These are phyloP conservation scores for Lachancea lanzarotensis DNA, from an alignment of 805 yeast species.

Conservation along the genomic window DNA sequence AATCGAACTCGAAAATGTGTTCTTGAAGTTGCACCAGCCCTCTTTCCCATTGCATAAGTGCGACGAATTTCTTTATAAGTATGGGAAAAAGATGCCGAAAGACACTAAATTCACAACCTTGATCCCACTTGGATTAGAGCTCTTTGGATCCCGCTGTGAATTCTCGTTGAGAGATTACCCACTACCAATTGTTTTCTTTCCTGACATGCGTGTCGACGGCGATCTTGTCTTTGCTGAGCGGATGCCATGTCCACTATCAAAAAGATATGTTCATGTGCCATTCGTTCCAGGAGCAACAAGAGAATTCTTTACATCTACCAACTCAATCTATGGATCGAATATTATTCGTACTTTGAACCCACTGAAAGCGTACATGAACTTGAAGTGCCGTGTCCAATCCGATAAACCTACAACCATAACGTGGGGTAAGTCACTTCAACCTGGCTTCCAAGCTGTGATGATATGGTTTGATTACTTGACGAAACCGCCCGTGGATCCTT, in stretches of 20 bases:
- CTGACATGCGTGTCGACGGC: conserved; percentile 35
- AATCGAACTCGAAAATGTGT: conserved; percentile 20
- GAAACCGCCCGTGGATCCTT: conserved; percentile 63
- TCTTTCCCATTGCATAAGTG: conserved; percentile 26
- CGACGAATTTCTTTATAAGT: conserved; percentile 33
- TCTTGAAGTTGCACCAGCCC: conserved; percentile 26
- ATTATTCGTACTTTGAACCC: conserved; percentile 60
- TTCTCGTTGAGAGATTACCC: conserved; percentile 50
- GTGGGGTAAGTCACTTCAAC: conserved; percentile 60
- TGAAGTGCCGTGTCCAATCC: conserved; percentile 41
- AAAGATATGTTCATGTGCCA: conserved; percentile 48
- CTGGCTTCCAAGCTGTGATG: conserved; percentile 56
- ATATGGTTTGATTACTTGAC: conserved; percentile 60
- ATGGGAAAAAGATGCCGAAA: conserved; percentile 50
- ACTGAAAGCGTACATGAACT: conserved; percentile 48
- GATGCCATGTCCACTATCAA: conserved; percentile 38
- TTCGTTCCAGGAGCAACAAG: conserved; percentile 45
- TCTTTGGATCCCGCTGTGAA: conserved; percentile 39
- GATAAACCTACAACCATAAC: conserved; percentile 45
- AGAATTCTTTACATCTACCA: conserved; percentile 31
- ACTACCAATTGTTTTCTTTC: conserved; percentile 49
- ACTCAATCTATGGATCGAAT: conserved; percentile 50
- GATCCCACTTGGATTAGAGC: conserved; percentile 42
- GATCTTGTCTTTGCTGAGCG: conserved; percentile 56
- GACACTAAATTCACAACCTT: conserved; percentile 48